These are phyloP conservation scores for Coemansia sp. DNA, from an alignment of 192 early-diverging fungal genomes.

Conservation along the genomic window DNA sequence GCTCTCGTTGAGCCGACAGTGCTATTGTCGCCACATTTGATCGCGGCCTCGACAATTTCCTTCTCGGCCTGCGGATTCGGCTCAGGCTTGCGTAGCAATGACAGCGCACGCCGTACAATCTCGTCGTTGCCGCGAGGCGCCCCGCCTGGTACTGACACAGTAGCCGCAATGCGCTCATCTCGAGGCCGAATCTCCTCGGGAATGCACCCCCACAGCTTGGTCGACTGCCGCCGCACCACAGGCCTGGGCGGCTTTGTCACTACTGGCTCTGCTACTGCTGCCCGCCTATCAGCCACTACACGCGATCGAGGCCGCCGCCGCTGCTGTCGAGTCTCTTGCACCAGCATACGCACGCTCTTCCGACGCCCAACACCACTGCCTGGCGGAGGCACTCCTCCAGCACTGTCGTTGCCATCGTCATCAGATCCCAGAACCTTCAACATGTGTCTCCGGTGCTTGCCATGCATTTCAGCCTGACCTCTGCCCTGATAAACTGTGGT, in stretches of 20 bases:
- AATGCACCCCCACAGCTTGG: constrained; percentile 57
- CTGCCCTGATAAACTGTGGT: constrained; percentile 4
- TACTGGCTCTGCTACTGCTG: not conserved
- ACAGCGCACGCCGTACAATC: constrained; percentile 54
- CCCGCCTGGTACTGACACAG: not conserved
- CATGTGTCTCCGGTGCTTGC: constrained; percentile 4
- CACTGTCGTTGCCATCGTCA: not conserved
- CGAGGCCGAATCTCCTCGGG: constrained; percentile 54
- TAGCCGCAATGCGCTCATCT: constrained; percentile 4
- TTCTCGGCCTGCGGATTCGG: constrained; percentile 52
- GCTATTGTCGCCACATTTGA: constrained; percentile 39
- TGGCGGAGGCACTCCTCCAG: not conserved
- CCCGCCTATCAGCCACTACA: constrained; percentile 1
- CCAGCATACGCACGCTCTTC: constrained; percentile 59
- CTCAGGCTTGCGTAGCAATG: constrained; percentile 52
- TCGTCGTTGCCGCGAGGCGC: constrained; percentile 29
- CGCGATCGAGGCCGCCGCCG: constrained; percentile 9
- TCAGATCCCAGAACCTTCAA: not conserved
- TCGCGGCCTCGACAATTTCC: constrained; percentile 53
- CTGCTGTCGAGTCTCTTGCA: constrained; percentile 44
- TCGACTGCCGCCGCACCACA: constrained; percentile 58
- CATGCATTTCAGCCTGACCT: not conserved
- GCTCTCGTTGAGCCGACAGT: constrained; percentile 46
- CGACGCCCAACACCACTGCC: constrained; percentile 27
- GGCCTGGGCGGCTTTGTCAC: constrained; percentile 7